Evolutionary conservation across 1,139 yeast species (phyloP).

Genomic region (Zygotorulaspora mrakii): DNA sequence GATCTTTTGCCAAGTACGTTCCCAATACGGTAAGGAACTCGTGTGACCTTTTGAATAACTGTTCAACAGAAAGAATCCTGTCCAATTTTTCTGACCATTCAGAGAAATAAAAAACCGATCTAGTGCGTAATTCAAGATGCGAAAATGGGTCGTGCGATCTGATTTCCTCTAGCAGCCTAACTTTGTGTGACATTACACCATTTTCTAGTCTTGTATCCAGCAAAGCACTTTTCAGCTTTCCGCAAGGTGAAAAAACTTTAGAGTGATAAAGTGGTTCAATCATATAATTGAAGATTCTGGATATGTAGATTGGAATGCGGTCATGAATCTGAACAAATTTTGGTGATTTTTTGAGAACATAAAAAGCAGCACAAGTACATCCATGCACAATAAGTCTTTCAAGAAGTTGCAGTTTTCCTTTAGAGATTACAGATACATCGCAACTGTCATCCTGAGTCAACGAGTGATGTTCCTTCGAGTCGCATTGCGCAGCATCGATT

Average conservation of each 20-base stretch:
- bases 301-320: slow-evolving; percentile 48
- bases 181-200: slow-evolving; percentile 24
- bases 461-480: neutral
- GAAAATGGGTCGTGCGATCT: slow-evolving; percentile 39
- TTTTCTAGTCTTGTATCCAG: slow-evolving; percentile 20
- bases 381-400: slow-evolving; percentile 59
- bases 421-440: slow-evolving; percentile 7
- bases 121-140: slow-evolving; percentile 33
- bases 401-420: slow-evolving; percentile 42
- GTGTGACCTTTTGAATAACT: slow-evolving; percentile 46
- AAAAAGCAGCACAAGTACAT: slow-evolving; percentile 59
- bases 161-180: slow-evolving; percentile 28
- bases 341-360: slow-evolving; percentile 60
- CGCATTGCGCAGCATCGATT: too few species aligned
- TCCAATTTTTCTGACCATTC: slow-evolving; percentile 50
- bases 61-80: slow-evolving; percentile 40
- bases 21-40: slow-evolving; percentile 56
- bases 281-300: slow-evolving; percentile 48
- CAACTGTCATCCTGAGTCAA: slow-evolving; percentile 4
- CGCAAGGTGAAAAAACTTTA: slow-evolving; percentile 5
- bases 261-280: slow-evolving; percentile 48
- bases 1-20: slow-evolving; percentile 47
- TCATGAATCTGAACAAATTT: slow-evolving; percentile 55
- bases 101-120: slow-evolving; percentile 47
- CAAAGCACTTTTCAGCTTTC: slow-evolving; percentile 5